phyloP scores from a whole-genome alignment of 2,329 filamentous ascomycete genomes.

The Bipolaris oryzae region DNA sequence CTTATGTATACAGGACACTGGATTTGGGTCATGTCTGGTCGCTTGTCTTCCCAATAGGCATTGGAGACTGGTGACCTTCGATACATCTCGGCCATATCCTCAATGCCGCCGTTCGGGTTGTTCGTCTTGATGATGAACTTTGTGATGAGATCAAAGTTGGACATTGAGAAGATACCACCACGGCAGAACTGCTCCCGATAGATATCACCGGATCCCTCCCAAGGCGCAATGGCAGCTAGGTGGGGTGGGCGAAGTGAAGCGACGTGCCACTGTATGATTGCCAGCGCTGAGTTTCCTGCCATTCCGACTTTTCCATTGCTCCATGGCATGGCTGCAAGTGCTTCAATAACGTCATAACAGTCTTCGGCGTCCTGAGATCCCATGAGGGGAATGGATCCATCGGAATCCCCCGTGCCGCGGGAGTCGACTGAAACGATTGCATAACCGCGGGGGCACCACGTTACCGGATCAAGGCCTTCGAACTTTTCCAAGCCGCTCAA shows the following conservation, averaged over 20 bases:
- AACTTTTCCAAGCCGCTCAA: constrained; percentile 50
- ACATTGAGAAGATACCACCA: constrained; percentile 16
- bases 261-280: constrained; percentile 51
- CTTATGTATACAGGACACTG: constrained; percentile 19
- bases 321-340: constrained; percentile 50
- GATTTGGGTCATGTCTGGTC: constrained; percentile 17
- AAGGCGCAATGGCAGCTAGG: constrained; percentile 52
- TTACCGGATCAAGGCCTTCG: constrained; percentile 52
- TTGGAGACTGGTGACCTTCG: constrained; percentile 7
- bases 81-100: constrained; percentile 10
- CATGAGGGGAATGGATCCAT: constrained; percentile 48
- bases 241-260: constrained; percentile 51
- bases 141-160: constrained; percentile 7
- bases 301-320: constrained; percentile 53
- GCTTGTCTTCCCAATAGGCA: constrained; percentile 22
- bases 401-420: constrained; percentile 40
- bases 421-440: constrained; percentile 45
- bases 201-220: constrained; percentile 51
- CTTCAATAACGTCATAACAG: constrained; percentile 13
- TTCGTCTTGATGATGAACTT: constrained; percentile 11
- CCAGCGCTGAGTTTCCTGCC: constrained; percentile 53
- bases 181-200: constrained; percentile 17
- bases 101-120: constrained; percentile 4
- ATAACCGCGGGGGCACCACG: constrained; percentile 44
- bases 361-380: constrained; percentile 52